phyloP scores from a whole-genome alignment of 2,329 filamentous ascomycete species.

The Colletotrichum neosansevieriae region DNA sequence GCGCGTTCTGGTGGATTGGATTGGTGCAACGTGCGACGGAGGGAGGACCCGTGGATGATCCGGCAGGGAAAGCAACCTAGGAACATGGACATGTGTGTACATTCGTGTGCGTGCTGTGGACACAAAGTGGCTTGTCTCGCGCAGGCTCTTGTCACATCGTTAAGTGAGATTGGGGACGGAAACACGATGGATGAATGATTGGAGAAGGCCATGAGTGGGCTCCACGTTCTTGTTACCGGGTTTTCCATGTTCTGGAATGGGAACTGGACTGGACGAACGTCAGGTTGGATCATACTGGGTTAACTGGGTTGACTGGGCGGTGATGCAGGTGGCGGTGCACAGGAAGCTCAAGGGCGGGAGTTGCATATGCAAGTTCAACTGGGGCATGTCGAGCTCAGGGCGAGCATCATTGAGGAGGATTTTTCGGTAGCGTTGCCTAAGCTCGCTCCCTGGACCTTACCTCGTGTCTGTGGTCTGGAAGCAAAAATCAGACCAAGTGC shows the following conservation, averaged over 20 bases:
- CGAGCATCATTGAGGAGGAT: neutral
- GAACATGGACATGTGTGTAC: neutral
- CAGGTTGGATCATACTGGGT: neutral
- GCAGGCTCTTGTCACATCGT: neutral
- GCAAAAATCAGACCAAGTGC: neutral
- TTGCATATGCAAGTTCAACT: conserved; percentile 17
- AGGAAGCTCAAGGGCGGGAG: conserved; percentile 9
- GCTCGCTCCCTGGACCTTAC: conserved; percentile 14
- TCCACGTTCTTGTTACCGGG: neutral
- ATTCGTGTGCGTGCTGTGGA: neutral
- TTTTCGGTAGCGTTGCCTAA: conserved; percentile 6
- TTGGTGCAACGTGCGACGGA: conserved; percentile 17
- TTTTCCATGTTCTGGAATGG: conserved; percentile 10
- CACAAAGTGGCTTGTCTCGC: conserved; percentile 1
- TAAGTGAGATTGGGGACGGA: neutral
- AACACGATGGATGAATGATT: neutral
- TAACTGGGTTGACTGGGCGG: conserved; percentile 15
- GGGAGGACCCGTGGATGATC: conserved; percentile 14
- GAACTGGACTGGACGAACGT: neutral
- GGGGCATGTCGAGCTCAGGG: neutral
- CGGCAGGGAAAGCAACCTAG: conserved; percentile 21
- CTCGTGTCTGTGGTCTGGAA: conserved; percentile 9
- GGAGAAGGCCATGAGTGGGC: neutral
- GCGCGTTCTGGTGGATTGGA: conserved; percentile 2
- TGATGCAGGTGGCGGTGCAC: conserved; percentile 40